Evolutionary conservation across 2,329 filamentous ascomycete genomes (phyloP), one percentile per base, ranked within the genome.

Genomic region (Lojkania enalia): DNA sequence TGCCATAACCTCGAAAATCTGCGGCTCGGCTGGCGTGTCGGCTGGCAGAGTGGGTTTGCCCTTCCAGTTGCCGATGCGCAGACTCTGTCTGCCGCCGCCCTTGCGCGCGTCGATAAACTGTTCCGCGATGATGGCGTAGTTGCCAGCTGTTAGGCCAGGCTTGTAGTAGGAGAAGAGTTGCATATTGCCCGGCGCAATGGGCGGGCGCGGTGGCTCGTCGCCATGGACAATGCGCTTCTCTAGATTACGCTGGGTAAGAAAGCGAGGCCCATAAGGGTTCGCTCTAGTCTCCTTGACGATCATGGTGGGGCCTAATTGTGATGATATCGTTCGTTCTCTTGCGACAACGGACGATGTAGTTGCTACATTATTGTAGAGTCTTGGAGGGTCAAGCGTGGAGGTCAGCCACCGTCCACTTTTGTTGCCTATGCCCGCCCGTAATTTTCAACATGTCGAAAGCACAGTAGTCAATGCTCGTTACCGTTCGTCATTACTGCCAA

Each of bases 1-100:
- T 1, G 65, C 67, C 3, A 66, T 57, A 7, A 74, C 72, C 1
- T 52, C 54, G 47, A 76, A 75, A 11, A 27, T 4, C 42, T 60
- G 51, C 4, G 27, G 23, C 21, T 36, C 15, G 15, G 27, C n/a
- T 7, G 18, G 3, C 15, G 6, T 33, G 11, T 16, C 5, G n/a
- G 6, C 18, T 5, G 9, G 19, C n/a, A 38, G 14, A 36, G 18
- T 36, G 19, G 36, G 20, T 5, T 19, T 5, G 6, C 30, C 20
- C 15, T 42, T 42, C 16, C 32, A 37, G 14, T 27, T 37, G 32
- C 27, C 19, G 16, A 25, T 20, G 31, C 40, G 38, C 20, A 39
- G 36, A 14, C 16, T 29, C 14, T 35, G 29, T n/a, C 27, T 25
- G 18, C 30, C 14, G 5, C 9, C n/a, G 4, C 15, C 14, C 7